These are phyloP conservation scores for Calonectria honghensis DNA, from an alignment of 2,329 filamentous ascomycete genomes.

Conservation along the genomic window DNA sequence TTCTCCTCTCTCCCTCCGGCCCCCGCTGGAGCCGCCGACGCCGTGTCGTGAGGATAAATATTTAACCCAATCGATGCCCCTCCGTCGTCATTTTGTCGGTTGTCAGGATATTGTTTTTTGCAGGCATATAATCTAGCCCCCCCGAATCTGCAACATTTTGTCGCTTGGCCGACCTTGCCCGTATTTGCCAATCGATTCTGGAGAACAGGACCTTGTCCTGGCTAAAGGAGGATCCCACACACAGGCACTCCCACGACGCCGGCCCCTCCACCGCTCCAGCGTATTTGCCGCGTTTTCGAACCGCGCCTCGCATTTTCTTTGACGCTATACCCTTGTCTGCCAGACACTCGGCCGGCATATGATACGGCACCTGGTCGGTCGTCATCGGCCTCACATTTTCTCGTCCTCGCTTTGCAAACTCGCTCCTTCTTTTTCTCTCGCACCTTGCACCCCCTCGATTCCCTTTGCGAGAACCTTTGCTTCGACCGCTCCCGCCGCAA, in stretches of 20 bases:
- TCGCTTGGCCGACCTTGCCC: neutral
- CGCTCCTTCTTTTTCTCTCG: neutral
- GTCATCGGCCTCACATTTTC: conserved; percentile 33
- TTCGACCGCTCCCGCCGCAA: conserved; percentile 63
- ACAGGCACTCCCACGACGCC: too few species aligned
- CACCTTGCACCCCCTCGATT: neutral
- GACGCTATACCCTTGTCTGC: conserved; percentile 19
- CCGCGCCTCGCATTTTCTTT: conserved; percentile 21
- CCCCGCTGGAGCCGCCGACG: conserved; percentile 5
- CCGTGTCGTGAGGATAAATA: conserved; percentile 50
- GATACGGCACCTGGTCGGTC: conserved; percentile 39
- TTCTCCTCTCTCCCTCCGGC: neutral
- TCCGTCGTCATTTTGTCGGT: conserved; percentile 35
- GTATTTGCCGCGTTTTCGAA: conserved; percentile 32
- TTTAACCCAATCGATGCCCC: conserved; percentile 51
- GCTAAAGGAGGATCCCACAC: conserved; percentile 18
- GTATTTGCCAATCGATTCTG: neutral
- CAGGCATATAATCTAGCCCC: conserved; percentile 15
- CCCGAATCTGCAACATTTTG: conserved; percentile 5
- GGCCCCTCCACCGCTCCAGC: neutral
- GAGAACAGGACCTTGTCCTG: neutral
- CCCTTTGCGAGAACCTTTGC: conserved; percentile 38
- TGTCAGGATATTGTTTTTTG: conserved; percentile 32
- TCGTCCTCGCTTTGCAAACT: conserved; percentile 6
- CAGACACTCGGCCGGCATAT: conserved; percentile 36